Base-by-base conservation (phyloP, 1,284 basidiomycete species). In the Cryptococcus sp. region DNA sequence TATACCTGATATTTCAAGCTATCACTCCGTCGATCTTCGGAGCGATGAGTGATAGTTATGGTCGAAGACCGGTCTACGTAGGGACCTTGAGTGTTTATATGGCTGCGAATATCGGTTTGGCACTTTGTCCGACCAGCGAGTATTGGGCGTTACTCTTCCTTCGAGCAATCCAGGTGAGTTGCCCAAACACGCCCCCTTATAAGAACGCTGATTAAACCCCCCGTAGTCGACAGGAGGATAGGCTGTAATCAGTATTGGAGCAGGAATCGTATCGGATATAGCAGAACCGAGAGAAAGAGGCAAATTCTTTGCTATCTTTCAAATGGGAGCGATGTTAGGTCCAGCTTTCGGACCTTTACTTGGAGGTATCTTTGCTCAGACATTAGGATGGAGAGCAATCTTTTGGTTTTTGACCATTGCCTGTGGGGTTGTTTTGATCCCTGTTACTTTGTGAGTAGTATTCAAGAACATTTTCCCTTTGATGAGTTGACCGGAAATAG, bases 1-100 rank as follows among this genome's bases (percentile, higher is more conserved):
- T 75, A 33, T 77, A 75, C 50, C 66, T 77, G 10, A 56, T 74
- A 14, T 73, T 73, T 49, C 74, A 77, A 59, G 75, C 73, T 6
- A 56, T 78, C 34, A 76, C 74, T 7, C 76, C 76, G 1, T 60
- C 59, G 5, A 67, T 77, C 59, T 72, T 74, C 57, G 76, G 73
- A n/a, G 56, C 65, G 10, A 62, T 71, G 43, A 62, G 60, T 7
- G 76, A 78, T 55, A 61, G 60, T 4, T 71, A 56, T 43, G 70
- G 69, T 32, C 57, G 70, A 44, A 55, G 74, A 35, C 76, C 76
- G 3, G 56, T 77, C 4, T 74, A 73, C 50, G 65, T 78, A 38
- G 53, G 51, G 23, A 73, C 70, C 0, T 62, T 78, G n/a, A 34
- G 65, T 7, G 55, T 78, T 7, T 78, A 77, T 54, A 59, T 76